Evolutionary conservation across 257 asterid genomes (phyloP).

Genomic region (Rhazya stricta): DNA sequence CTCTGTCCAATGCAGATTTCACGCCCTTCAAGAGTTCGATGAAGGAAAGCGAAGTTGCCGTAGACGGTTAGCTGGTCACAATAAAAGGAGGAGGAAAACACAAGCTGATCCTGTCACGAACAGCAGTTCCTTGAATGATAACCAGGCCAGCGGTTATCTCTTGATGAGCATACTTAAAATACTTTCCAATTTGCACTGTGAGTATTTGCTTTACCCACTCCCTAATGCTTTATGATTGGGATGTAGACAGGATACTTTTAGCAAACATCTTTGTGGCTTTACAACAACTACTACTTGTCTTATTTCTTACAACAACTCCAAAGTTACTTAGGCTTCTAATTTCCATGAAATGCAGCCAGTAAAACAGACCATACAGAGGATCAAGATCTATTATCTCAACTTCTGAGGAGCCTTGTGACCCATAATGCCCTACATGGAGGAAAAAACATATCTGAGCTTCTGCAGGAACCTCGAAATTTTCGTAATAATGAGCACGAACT

Average conservation of each 20-base stretch:
- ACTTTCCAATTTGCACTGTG: constrained; percentile 72
- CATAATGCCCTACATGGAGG: constrained; percentile 38
- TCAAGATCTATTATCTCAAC: constrained; percentile 64
- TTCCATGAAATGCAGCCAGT: constrained; percentile 46
- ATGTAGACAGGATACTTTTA: constrained; percentile 5
- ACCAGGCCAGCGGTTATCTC: constrained; percentile 55
- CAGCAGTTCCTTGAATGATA: constrained; percentile 38
- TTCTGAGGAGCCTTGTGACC: constrained; percentile 56
- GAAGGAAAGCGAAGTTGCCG: constrained; percentile 84
- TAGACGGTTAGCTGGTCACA: constrained; percentile 74
- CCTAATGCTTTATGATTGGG: constrained; percentile 4
- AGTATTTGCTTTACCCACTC: constrained; percentile 25
- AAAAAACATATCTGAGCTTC: constrained; percentile 39
- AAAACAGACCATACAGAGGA: constrained; percentile 41
- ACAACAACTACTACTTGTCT: constrained; percentile 4
- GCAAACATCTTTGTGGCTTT: constrained; percentile 1
- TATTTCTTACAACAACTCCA: constrained; percentile 11
- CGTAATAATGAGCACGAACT: constrained; percentile 41
- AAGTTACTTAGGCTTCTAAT: constrained; percentile 10
- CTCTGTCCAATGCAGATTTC: constrained; percentile 49
- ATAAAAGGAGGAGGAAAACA: constrained; percentile 75
- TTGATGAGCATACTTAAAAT: constrained; percentile 64
- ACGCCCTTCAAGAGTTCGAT: constrained; percentile 78
- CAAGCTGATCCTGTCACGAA: constrained; percentile 42
- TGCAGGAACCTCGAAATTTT: constrained; percentile 42